phyloP scores from a whole-genome alignment of 306 rosid species.

The Pterocarpus macrocarpus region DNA sequence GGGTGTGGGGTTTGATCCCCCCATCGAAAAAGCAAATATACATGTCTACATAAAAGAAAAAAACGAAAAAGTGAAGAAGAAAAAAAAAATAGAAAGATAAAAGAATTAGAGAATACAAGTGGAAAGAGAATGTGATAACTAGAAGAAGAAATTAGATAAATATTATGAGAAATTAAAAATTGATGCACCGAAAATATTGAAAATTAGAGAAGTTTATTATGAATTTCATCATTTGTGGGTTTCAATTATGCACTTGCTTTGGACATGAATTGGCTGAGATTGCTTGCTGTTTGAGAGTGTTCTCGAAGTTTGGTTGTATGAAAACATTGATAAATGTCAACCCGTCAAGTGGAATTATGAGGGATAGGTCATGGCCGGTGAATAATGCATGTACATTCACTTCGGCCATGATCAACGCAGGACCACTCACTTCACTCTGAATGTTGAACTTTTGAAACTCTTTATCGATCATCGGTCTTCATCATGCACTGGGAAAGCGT shows the following conservation, averaged over 20 bases:
- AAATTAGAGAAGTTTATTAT: not conserved
- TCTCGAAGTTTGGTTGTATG: slow-evolving; percentile 9
- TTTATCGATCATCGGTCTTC: slow-evolving; percentile 41
- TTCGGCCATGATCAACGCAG: slow-evolving; percentile 25
- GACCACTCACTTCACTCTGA: slow-evolving; percentile 42
- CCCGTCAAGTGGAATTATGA: slow-evolving; percentile 45
- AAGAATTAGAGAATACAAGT: not conserved
- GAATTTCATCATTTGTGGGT: slow-evolving; percentile 27
- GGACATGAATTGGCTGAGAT: slow-evolving; percentile 20
- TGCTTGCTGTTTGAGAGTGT: slow-evolving; percentile 12
- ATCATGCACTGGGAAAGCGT: slow-evolving; percentile 49
- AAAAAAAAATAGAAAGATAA: not conserved
- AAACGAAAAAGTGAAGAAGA: not conserved
- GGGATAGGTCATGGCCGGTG: slow-evolving; percentile 14
- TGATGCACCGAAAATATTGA: not conserved
- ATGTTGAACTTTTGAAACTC: slow-evolving; percentile 44
- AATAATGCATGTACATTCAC: slow-evolving; percentile 15
- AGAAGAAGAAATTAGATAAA: slow-evolving; percentile 7
- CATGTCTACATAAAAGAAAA: not conserved
- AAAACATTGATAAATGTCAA: slow-evolving; percentile 25
- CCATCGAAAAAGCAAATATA: not conserved
- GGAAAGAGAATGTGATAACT: not conserved
- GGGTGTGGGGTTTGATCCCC: not conserved
- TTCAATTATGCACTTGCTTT: slow-evolving; percentile 2
- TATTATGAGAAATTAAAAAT: not conserved